Percentiles rank a stretch among this genome's conserved stretches.
Conservation (phyloP, 225 moss, liverwort and hornwort species). For the Anthoceros angustus region DNA sequence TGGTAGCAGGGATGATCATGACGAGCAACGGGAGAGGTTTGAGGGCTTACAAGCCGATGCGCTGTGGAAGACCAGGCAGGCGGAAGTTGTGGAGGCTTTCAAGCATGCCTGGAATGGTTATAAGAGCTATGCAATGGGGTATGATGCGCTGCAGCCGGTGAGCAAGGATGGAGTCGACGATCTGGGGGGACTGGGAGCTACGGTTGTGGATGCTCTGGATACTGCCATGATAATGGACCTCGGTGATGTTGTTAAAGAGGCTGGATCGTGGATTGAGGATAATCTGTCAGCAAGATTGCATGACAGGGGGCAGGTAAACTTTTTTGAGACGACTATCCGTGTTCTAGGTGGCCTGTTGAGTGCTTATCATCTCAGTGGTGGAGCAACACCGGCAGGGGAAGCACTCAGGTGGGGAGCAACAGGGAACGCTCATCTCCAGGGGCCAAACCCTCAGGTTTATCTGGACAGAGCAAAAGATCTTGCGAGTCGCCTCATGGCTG, state of each 20-base stretch:
- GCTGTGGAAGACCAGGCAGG: constrained; percentile 57
- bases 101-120: constrained; percentile 94
- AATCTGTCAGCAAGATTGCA: constrained; percentile 45
- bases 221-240: constrained; percentile 96
- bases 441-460: constrained; percentile 45
- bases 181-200: constrained; percentile 87
- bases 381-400: constrained; percentile 9
- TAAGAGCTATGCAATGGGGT: constrained; percentile 55
- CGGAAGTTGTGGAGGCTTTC: constrained; percentile 51
- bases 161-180: constrained; percentile 48
- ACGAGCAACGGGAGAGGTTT: background rate
- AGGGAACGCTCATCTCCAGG: constrained; percentile 21
- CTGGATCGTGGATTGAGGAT: constrained; percentile 63
- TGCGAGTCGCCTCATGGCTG: constrained; percentile 64
- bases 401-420: constrained; percentile 25
- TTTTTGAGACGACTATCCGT: constrained; percentile 96
- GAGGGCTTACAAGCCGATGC: constrained; percentile 32
- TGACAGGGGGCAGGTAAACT: constrained; percentile 77
- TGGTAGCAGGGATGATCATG: background rate
- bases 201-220: constrained; percentile 83
- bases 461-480: constrained; percentile 64
- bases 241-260: constrained; percentile 64
- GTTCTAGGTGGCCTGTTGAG: constrained; percentile 84
- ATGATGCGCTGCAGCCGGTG: constrained; percentile 65
- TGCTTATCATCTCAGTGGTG: constrained; percentile 61